A percentile compares a stretch with the other conserved stretches of the same genome.
phyloP scores from a whole-genome alignment of 345 rosid species.

The Sisymbrium altissimum region DNA sequence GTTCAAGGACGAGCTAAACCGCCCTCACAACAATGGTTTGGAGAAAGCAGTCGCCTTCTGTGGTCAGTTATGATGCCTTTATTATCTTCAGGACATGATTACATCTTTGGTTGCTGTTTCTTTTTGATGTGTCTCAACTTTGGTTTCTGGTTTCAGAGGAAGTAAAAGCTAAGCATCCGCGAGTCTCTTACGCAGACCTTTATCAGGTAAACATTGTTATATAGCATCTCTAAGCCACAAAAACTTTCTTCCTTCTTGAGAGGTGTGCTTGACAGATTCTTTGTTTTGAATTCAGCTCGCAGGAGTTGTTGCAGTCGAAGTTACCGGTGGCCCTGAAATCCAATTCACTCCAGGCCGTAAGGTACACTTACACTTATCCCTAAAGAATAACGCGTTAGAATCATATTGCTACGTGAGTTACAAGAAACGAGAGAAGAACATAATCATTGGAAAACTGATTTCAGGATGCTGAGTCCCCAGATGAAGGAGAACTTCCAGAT shows the following conservation, averaged over 20 bases:
- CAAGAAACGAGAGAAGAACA: neutral
- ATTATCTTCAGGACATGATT: neutral
- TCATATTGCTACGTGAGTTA: neutral
- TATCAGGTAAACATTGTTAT: slow-evolving; percentile 52
- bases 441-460: neutral
- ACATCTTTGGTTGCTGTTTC: slow-evolving; percentile 5
- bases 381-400: neutral
- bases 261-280: neutral
- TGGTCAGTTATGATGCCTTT: slow-evolving; percentile 41
- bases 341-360: slow-evolving; percentile 70
- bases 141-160: slow-evolving; percentile 42
- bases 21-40: slow-evolving; percentile 55
- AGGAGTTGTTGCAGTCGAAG: slow-evolving; percentile 83
- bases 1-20: slow-evolving; percentile 47
- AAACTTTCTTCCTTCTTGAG: neutral
- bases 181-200: slow-evolving; percentile 71
- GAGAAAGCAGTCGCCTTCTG: slow-evolving; percentile 63
- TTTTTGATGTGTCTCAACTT: slow-evolving; percentile 16
- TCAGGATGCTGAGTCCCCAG: slow-evolving; percentile 64
- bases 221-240: neutral
- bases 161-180: slow-evolving; percentile 63
- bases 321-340: slow-evolving; percentile 74
- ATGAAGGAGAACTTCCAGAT: slow-evolving; percentile 83
- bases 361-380: slow-evolving; percentile 36
- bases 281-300: slow-evolving; percentile 53